Evolutionary conservation across 2,329 filamentous ascomycete genomes (phyloP), one percentile per base, ranked within the genome.

Genomic region (Botrytis elliptica): DNA sequence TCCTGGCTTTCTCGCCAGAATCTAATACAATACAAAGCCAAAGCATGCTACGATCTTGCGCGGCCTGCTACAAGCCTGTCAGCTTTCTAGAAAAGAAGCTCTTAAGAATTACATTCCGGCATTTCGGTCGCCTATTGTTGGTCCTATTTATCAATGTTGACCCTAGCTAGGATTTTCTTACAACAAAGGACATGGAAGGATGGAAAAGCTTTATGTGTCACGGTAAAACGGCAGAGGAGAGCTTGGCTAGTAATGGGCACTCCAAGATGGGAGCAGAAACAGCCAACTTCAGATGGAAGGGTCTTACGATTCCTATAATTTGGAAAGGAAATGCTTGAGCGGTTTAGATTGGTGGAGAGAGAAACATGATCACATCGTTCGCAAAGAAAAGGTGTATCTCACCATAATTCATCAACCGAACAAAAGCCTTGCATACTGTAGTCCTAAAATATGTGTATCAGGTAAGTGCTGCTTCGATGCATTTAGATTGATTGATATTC

Each of bases 131-230:
- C 14, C 52, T n/a, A 22, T 68, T n/a, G 12, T 40, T 38, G 29
- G 52, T 40, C 33, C 65, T 49, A 36, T 68, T 10, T 68, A 68
- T 68, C 18, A 55, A 68, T 25, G 38, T 68, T 20, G 46, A 55
- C 20, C 36, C 29, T 22, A 8, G 12, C 12, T 40, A 55, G 46
- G 46, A 55, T 55, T 20, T 4, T 52, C 20, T 55, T 38, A 20
- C 38, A 22, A 4, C 25, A 49, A 36, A 46, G 40, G 63, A 29
- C 18, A 33, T 22, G 6, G 12, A 46, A 20, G 18, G 8, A 33
- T 65, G n/a, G n/a, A 20, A 22, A 46, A 46, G 40, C n/a, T 46
- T 64, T 20, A 18, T 64, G 2, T 29, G 14, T 64, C 62, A 33
- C 42, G 40, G 62, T 44, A 6, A n/a, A 52, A 52, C 10, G 0